Evolutionary conservation across 106 monocot genomes (phyloP).

Genomic region (Chionographis japonica): DNA sequence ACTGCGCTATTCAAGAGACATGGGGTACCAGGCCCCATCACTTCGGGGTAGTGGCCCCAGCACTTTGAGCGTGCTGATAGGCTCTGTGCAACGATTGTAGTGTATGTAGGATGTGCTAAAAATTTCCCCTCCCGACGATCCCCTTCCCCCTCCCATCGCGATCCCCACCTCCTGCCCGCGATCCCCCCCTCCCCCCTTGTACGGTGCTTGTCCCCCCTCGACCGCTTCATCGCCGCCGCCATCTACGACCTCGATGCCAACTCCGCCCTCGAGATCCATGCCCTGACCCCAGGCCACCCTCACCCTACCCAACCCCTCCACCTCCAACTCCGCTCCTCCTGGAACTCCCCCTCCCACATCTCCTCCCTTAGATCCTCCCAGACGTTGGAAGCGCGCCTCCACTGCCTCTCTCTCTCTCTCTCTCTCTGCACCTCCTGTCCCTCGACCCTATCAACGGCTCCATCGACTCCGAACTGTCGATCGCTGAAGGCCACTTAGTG

Average conservation of each 20-base stretch:
- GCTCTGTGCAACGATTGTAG: too few relatives aligned
- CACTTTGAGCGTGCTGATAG: too few relatives aligned
- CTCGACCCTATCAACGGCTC: conserved; percentile 45
- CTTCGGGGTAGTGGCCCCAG: too few relatives aligned
- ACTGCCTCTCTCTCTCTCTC: conserved; percentile 41
- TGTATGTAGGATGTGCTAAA: too few relatives aligned
- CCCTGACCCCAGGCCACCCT: conserved; percentile 11
- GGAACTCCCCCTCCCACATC: conserved; percentile 38
- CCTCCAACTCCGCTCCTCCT: conserved; percentile 36
- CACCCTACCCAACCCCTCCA: conserved; percentile 6
- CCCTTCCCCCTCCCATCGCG: too few relatives aligned
- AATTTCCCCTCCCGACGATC: too few relatives aligned
- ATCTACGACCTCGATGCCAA: conserved; percentile 25
- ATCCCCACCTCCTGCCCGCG: too few relatives aligned
- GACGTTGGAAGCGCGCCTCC: conserved; percentile 10
- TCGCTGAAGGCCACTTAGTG: conserved; percentile 9
- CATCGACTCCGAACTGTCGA: conserved; percentile 25
- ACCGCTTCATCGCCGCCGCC: conserved; percentile 53
- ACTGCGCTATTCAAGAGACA: too few relatives aligned
- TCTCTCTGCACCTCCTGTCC: conserved; percentile 52
- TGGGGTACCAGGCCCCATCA: too few relatives aligned
- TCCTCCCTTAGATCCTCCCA: conserved; percentile 41
- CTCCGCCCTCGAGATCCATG: conserved; percentile 55
- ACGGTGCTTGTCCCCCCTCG: conserved; percentile 58
- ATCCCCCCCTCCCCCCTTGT: too few relatives aligned